Base-by-base conservation (phyloP, 1,284 basidiomycete genomes). In the Cryptococcus sp. region DNA sequence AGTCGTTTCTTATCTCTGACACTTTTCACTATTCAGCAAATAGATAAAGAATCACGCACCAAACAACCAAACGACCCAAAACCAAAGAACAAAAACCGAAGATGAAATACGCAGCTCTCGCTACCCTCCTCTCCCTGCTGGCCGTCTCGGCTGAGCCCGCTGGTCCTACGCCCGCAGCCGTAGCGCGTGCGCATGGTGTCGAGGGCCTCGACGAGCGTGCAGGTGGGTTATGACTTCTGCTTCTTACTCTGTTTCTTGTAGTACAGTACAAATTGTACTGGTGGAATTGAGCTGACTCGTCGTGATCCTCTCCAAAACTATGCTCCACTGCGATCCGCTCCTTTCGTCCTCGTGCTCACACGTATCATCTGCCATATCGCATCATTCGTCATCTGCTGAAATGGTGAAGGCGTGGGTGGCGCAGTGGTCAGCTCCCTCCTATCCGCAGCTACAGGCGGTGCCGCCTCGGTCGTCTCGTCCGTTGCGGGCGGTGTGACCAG, bases 71-170 rank as follows among this genome's bases (percentile, higher is more conserved):
- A 27, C 13, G 7, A 13, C 31, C 7, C 2, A 35, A 35, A 8
- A 13, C 8, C 31, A 35, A 35, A 13, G 13, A 47, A n/a, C 35
- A 57, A 35, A 35, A 13, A 10, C 38, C 15, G 35, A 57, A 56
- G 47, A 67, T 69, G 67, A 64, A 62, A 47, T 50, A 63, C 62
- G 52, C 62, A 48, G 45, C 60, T 50, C 39, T 62, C 19, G 7
- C 65, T 49, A 56, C 61, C 41, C 45, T 66, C 55, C 35, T 64
- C 47, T 50, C 59, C 39, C 45, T 49, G 22, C 31, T 61, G 22
- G 59, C 60, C 31, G 50, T 56, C 22, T 49, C 47, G 40, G 57
- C 56, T 38, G 60, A 60, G 25, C 59, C 59, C 15, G 40, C 59
- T 56, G 11, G 57, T 40, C 25, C 56, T 45, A 19, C 51, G 31